A percentile compares a stretch with the other conserved stretches of the same genome.
These are phyloP conservation scores for Syzygium aromaticum DNA, from an alignment of 345 rosid genomes.

Conservation along the genomic window DNA sequence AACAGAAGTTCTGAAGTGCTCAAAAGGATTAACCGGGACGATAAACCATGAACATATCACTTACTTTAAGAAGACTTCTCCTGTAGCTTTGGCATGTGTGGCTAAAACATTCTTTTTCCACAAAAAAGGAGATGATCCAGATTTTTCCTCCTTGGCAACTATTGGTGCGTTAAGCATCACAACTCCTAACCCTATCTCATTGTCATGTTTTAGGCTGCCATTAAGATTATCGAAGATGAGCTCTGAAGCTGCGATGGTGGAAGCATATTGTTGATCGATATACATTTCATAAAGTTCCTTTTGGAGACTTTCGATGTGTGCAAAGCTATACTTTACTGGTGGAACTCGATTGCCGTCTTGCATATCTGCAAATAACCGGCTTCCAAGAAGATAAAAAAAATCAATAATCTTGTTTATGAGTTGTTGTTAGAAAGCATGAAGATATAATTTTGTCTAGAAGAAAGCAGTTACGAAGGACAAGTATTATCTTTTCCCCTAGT, in stretches of 20 bases:
- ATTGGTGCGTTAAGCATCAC: conserved; percentile 12
- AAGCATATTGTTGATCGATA: background rate
- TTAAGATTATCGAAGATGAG: conserved; percentile 17
- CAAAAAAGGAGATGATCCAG: background rate
- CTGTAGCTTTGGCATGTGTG: background rate
- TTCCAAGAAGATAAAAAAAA: background rate
- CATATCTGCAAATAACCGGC: background rate
- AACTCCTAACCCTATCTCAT: conserved; percentile 28
- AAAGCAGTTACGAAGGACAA: background rate
- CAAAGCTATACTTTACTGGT: background rate
- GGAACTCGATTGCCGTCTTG: conserved; percentile 7
- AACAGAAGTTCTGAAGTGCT: background rate
- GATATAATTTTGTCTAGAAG: background rate
- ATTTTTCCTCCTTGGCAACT: background rate
- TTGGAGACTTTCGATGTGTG: conserved; percentile 15
- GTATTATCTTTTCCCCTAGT: background rate
- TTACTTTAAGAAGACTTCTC: background rate
- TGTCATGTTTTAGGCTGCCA: background rate
- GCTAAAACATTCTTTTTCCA: background rate
- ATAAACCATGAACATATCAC: background rate
- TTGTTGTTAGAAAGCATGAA: background rate
- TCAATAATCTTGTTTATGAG: background rate
- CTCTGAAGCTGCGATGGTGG: background rate
- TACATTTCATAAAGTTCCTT: conserved; percentile 13
- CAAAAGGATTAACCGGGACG: background rate